A percentile compares a stretch with the other conserved stretches of the same genome.
Evolutionary conservation across 441 rosid species (phyloP).

Genomic region (Hypseocharis bilobata): DNA sequence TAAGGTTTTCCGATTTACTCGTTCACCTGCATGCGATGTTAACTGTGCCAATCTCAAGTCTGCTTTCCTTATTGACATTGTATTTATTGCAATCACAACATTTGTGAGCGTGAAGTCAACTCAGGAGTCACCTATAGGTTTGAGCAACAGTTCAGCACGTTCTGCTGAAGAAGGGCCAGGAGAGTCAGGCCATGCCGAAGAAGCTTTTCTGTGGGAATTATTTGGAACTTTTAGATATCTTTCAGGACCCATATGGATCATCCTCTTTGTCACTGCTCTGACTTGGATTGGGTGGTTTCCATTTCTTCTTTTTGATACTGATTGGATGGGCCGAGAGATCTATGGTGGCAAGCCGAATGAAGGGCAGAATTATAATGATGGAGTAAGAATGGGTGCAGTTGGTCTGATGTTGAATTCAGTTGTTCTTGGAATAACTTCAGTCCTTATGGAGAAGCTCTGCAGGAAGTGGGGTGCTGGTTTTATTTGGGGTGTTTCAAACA

Average conservation of each 20-base stretch:
- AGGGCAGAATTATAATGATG: slow-evolving; percentile 48
- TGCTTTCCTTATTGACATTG: slow-evolving; percentile 71
- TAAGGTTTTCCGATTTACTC: slow-evolving; percentile 67
- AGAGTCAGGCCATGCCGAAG: slow-evolving; percentile 43
- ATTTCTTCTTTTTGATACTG: slow-evolving; percentile 83
- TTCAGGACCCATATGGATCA: slow-evolving; percentile 65
- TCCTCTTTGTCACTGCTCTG: slow-evolving; percentile 73
- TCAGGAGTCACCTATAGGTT: slow-evolving; percentile 53
- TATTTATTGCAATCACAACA: slow-evolving; percentile 61
- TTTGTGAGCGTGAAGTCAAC: slow-evolving; percentile 52
- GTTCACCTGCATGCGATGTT: slow-evolving; percentile 55
- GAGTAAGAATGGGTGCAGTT: slow-evolving; percentile 84
- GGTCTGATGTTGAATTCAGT: slow-evolving; percentile 87
- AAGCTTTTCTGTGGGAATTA: slow-evolving; percentile 87
- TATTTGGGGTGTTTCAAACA: slow-evolving; percentile 77
- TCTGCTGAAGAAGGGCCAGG: slow-evolving; percentile 38
- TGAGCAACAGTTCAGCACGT: slow-evolving; percentile 23
- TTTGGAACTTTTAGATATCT: slow-evolving; percentile 84
- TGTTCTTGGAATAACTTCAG: slow-evolving; percentile 76
- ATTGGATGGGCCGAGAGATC: slow-evolving; percentile 96
- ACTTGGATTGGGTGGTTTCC: slow-evolving; percentile 99
- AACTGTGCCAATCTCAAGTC: slow-evolving; percentile 93
- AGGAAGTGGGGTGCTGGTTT: slow-evolving; percentile 95
- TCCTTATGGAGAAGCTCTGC: slow-evolving; percentile 87
- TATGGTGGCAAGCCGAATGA: slow-evolving; percentile 75